phyloP scores from a whole-genome alignment of 805 yeast genomes.

The Blastobotrys mokoenaii region DNA sequence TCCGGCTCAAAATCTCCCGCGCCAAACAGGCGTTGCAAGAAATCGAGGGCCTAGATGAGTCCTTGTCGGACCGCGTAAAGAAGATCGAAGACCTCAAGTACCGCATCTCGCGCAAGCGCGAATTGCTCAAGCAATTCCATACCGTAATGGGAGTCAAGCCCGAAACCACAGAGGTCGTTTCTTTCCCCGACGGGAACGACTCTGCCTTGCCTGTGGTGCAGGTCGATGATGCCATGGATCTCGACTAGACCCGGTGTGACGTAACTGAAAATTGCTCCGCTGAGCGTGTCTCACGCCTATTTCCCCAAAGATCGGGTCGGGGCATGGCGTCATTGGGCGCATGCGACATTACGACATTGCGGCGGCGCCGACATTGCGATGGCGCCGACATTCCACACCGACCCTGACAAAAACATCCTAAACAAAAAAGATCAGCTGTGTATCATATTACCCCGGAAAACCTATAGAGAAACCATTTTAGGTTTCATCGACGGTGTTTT shows the following conservation, averaged over 20 bases:
- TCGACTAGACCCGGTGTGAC: neutral
- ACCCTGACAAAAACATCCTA: no score
- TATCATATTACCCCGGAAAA: no score
- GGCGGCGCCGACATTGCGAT: neutral
- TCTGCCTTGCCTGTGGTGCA: neutral
- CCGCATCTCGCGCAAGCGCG: slow-evolving; percentile 6
- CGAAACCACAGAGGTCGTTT: slow-evolving; percentile 1
- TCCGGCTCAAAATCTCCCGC: slow-evolving; percentile 18
- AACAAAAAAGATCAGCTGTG: no score
- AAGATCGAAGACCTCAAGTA: slow-evolving; percentile 25
- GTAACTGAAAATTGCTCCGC: neutral
- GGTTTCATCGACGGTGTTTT: no score
- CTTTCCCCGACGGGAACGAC: neutral
- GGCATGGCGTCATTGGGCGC: neutral
- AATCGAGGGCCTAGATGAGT: slow-evolving; percentile 20
- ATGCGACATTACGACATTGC: neutral
- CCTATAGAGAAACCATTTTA: no score
- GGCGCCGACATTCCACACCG: no score
- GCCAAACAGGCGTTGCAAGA: slow-evolving; percentile 16
- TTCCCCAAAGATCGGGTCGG: neutral
- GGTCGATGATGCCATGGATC: neutral
- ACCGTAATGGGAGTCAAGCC: slow-evolving; percentile 10
- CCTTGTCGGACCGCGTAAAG: slow-evolving; percentile 17
- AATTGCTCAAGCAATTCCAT: slow-evolving; percentile 10
- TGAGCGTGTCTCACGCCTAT: neutral